Evolutionary conservation across 208 protist species (phyloP), one percentile per base, ranked within the genome.

Genomic region (Trypanosoma lewisi): DNA sequence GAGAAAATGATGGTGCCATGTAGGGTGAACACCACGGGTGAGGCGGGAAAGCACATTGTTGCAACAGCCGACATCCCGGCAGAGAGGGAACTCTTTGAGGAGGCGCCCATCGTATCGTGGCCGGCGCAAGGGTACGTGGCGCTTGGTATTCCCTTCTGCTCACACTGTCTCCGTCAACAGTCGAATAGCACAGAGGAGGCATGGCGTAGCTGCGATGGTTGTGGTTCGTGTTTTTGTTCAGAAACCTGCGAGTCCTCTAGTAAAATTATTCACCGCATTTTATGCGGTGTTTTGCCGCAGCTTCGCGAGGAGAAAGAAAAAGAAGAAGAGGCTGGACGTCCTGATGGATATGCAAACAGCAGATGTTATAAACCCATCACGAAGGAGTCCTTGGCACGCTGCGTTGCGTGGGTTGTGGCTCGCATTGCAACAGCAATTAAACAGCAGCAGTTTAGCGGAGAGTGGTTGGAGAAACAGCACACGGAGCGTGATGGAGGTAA

Each of bases 21-120:
- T 47, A 63, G 77, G 31, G 83, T 90, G 30, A 54, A 42, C 7
- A 71, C 78, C 31, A 82, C 67, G 8, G 25, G 14, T 7, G 82
- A 79, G 4, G 63, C 67, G 36, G 87, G 87, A 28, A 94, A 94
- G 44, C 76, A 94, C 67, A 70, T 94, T 33, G 57, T 68, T 30
- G 76, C 83, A 8, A 88, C 79, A 14, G 53, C 30, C 1, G 61
- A 69, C 48, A 63, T 94, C 11, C 58, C 75, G 27, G 63, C 30
- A 19, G 70, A 73, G 27, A 63, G 55, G 21, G 75, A 70, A 4
- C 65, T 94, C 11, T 75, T 94, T 36, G 84, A 94, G 67, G 87
- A 94, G 62, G 19, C 77, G 25, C 87, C 87, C 3, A 75, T 94
- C 17, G 76, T 89, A 4, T 87, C 80, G 27, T 94, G 87, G 87